Evolutionary conservation across 2,329 filamentous ascomycete species (phyloP), one percentile per base, ranked within the genome.

Genomic region (Hypoxylon sp.): DNA sequence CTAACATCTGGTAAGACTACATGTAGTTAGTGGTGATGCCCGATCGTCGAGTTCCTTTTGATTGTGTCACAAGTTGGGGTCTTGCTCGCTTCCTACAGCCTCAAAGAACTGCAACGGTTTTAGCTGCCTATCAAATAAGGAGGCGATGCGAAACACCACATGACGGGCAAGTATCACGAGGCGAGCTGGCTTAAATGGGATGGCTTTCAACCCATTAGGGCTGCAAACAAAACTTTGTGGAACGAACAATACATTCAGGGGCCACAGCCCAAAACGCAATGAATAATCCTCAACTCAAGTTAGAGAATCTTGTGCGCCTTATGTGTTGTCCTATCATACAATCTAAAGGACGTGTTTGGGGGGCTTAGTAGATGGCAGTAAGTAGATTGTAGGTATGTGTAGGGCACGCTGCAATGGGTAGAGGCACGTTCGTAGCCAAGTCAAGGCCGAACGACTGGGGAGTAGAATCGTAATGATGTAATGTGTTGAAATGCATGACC

Each of bases 101-200:
- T 40, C 48, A 57, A 54, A 10, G 35, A 22, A 14, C 10, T 53
- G n/a, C 50, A 58, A 27, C 40, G 25, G 55, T 37, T 59, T 50
- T 37, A 20, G 54, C 46, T 50, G 20, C 8, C 48, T 20, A 40
- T 54, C 48, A n/a, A 62, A 49, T 37, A 31, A 25, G 44, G 58
- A 50, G 65, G 65, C 65, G 65, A 58, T 70, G 61, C 56, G 50
- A 56, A 37, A 57, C 33, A 57, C 6, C n/a, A 27, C 35, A 49
- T 56, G 33, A 55, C 46, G 40, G 20, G 20, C 14, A 62, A 44
- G 37, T 60, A 27, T 20, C 48, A 59, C 60, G 58, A 40, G n/a
- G 61, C 50, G 55, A 51, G 30, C 14, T 48, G 20, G 49, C 8
- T 14, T 51, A 30, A 46, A n/a, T 37, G 31, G 59, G 22, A 42